Evolutionary conservation across 805 yeast genomes (phyloP), one percentile per base, ranked within the genome.

Genomic region (Schizosaccharomyces osmophilus): DNA sequence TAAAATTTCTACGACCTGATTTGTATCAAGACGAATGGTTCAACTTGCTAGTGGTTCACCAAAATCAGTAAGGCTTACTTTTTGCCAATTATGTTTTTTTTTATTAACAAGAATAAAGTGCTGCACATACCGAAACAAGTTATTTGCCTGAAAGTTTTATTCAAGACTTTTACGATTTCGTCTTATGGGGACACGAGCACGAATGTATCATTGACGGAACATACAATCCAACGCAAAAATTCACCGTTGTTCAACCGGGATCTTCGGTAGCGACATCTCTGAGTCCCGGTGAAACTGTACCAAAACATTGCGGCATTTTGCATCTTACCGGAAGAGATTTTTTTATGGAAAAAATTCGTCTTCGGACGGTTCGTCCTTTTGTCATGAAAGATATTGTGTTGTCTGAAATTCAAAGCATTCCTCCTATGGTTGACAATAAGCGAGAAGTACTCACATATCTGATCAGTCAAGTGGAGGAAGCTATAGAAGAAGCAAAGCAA

Each of bases 181-280:
- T 93, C 0, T 73, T 89, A 1, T 93, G 98, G 98, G 98, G 98
- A 19, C 98, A 93, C 71, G 98, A 93, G 69, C 98, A 93, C 71
- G 97, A 93, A 69, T 87, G 97, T 68, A 77, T 83, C 4, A 86
- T 90, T 0, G 80, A 79, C 63, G 81, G 95, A 0, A 77, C 75
- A 1, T 63, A 67, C 4, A 79, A 77, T 63, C 74, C 80, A 0
- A 77, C 76, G 11, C 78, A 78, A 2, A 84, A 83, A 0, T 87
- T 90, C 68, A 81, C 81, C 62, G 87, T 88, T 0, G 75, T 93
- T 48, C 96, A 88, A 69, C 93, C 95, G 0, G 98, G 98, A 0
- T 86, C 95, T 1, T 85, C 95, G 0, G 85, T 93, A 19, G 97
- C 95, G 0, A 93, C 98, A 0, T 83, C 95, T 2, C 74, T 93